Conservation (phyloP, 768 basidiomycete genomes). For the Boletus vermiculosoides region DNA sequence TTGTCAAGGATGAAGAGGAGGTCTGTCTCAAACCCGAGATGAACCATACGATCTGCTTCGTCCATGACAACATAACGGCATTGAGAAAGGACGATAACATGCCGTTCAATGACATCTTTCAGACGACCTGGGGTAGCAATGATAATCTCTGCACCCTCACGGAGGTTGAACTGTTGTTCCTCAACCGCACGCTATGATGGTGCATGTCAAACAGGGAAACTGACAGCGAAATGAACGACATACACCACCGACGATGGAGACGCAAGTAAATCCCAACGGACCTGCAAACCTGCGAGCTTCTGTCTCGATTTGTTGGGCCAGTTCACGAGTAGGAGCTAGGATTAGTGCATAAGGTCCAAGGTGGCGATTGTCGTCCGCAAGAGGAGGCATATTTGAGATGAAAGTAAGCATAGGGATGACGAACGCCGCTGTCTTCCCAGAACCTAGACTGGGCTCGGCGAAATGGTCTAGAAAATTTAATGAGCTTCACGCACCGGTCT, state of each 20-base stretch:
- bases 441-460: conserved; percentile 52
- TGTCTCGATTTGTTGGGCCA: conserved; percentile 95
- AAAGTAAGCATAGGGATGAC: conserved; percentile 98
- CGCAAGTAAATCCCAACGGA: conserved; percentile 88
- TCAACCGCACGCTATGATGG: conserved; percentile 75
- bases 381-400: conserved; percentile 79
- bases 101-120: conserved; percentile 95
- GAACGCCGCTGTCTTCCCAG: conserved; percentile 98
- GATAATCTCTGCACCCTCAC: conserved; percentile 98
- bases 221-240: conserved; percentile 8
- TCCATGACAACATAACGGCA: conserved; percentile 99
- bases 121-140: conserved; percentile 98
- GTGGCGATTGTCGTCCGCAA: conserved; percentile 92
- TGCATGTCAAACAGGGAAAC: conserved; percentile 12
- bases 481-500: conserved; percentile 67
- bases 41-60: conserved; percentile 99
- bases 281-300: conserved; percentile 91
- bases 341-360: conserved; percentile 93
- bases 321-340: conserved; percentile 94
- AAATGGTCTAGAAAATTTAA: not conserved
- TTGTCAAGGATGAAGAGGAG: conserved; percentile 93
- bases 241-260: conserved; percentile 98
- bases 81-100: conserved; percentile 92
- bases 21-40: conserved; percentile 94
- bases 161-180: conserved; percentile 96